Conservation (phyloP, 306 rosid species). For the Senna siamea region DNA sequence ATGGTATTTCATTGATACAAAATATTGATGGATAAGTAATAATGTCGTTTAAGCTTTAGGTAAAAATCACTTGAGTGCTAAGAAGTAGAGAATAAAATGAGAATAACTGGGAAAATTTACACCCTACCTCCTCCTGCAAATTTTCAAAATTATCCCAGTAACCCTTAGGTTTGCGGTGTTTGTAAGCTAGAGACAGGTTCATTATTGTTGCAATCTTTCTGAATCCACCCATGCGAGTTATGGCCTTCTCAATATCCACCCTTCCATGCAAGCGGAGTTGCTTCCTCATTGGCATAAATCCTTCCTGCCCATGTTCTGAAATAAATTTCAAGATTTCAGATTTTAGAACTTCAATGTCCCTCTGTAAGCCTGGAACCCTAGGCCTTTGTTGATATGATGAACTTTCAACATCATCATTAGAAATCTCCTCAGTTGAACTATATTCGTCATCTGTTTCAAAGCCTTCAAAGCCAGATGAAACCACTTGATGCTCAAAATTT, state of each 20-base stretch:
- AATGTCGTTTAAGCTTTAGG: slow-evolving; percentile 14
- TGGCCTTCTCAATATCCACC: slow-evolving; percentile 88
- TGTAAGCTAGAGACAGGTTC: slow-evolving; percentile 84
- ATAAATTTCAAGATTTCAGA: slow-evolving; percentile 73
- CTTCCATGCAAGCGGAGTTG: slow-evolving; percentile 79
- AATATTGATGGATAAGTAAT: slow-evolving; percentile 11
- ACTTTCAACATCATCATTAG: slow-evolving; percentile 39
- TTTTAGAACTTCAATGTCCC: slow-evolving; percentile 74
- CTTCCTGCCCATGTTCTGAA: slow-evolving; percentile 82
- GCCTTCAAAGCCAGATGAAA: slow-evolving; percentile 37
- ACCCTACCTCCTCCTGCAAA: slow-evolving; percentile 72
- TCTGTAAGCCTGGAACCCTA: slow-evolving; percentile 83
- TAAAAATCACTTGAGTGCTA: not conserved
- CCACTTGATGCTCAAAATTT: slow-evolving; percentile 39
- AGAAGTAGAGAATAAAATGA: no score
- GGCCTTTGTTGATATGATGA: slow-evolving; percentile 62
- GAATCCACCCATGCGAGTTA: slow-evolving; percentile 88
- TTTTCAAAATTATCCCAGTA: slow-evolving; percentile 83
- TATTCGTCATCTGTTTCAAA: slow-evolving; percentile 33
- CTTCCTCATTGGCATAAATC: slow-evolving; percentile 95
- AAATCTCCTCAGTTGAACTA: slow-evolving; percentile 34
- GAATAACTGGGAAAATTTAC: slow-evolving; percentile 7
- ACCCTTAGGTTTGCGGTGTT: slow-evolving; percentile 88
- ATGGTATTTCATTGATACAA: slow-evolving; percentile 2
- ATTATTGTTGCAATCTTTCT: slow-evolving; percentile 70